Percentiles rank a stretch among this genome's conserved stretches.
Conservation (phyloP, 108 stramenopile genomes). For the Asterionellopsis glacialis region DNA sequence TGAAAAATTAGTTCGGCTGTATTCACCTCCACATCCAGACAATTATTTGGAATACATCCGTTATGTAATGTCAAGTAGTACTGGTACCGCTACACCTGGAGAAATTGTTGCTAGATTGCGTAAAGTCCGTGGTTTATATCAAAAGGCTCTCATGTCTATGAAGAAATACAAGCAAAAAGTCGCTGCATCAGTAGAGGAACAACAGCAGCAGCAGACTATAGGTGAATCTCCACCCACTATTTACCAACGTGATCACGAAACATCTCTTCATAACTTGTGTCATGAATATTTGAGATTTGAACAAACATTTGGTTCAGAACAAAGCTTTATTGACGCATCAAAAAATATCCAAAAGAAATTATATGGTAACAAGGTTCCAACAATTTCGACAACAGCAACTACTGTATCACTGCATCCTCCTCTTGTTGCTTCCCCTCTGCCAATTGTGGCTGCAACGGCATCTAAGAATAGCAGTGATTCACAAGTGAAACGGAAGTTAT, state of each 20-base stretch:
- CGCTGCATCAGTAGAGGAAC: no score
- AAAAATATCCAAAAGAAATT: conserved; percentile 52
- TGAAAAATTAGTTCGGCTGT: conserved; percentile 56
- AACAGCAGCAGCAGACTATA: no score
- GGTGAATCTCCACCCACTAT: neutral
- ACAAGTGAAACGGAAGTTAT: neutral
- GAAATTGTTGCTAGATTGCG: conserved; percentile 43
- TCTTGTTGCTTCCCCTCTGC: neutral
- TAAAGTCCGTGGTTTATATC: conserved; percentile 53
- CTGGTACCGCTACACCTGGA: conserved; percentile 7
- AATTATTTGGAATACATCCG: conserved; percentile 47
- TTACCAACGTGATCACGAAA: neutral
- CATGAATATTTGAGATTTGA: conserved; percentile 73
- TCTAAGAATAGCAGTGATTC: no score
- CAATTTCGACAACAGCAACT: neutral
- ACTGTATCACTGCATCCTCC: neutral
- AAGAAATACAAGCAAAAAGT: conserved; percentile 10
- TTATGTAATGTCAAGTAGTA: conserved; percentile 17
- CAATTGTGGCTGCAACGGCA: no score
- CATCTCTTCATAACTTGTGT: conserved; percentile 53
- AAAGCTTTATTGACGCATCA: conserved; percentile 43
- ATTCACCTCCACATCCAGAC: conserved; percentile 75
- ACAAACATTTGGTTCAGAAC: conserved; percentile 56
- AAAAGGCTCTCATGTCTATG: conserved; percentile 50
- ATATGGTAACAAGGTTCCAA: neutral